Evolutionary conservation across 441 rosid species (phyloP).

Genomic region (Croton setiger): DNA sequence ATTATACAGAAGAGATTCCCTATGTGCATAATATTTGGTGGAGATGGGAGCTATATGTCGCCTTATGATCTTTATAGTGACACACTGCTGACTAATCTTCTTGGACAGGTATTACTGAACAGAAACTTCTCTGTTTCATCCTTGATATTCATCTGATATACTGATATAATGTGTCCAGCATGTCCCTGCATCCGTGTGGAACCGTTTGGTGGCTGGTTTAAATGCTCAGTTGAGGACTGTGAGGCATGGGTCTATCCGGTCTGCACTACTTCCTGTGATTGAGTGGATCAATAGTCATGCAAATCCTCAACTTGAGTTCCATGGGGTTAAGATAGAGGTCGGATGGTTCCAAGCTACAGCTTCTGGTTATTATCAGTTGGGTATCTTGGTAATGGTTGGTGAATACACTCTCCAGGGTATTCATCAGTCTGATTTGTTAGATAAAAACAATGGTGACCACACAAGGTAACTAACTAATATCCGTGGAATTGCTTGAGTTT

Average conservation of each 20-base stretch:
- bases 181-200: conserved; percentile 91
- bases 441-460: conserved; percentile 44
- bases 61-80: conserved; percentile 88
- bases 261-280: conserved; percentile 82
- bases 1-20: conserved; percentile 91
- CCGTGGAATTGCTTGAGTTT: conserved; percentile 3
- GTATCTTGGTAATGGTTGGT: conserved; percentile 74
- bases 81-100: conserved; percentile 74
- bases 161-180: conserved; percentile 45
- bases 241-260: conserved; percentile 79
- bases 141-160: conserved; percentile 18
- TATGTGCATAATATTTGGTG: conserved; percentile 97
- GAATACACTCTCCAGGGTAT: conserved; percentile 47
- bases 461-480: conserved; percentile 45
- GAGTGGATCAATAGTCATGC: conserved; percentile 89
- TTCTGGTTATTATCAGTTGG: conserved; percentile 95
- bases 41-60: conserved; percentile 97
- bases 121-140: neutral
- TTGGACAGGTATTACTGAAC: conserved; percentile 71
- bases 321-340: conserved; percentile 78
- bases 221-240: conserved; percentile 96
- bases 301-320: conserved; percentile 92
- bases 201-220: conserved; percentile 92
- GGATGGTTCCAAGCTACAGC: conserved; percentile 99
- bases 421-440: conserved; percentile 40